Conservation (phyloP, 192 early-diverging fungal species). For the Coemansia sp. region DNA sequence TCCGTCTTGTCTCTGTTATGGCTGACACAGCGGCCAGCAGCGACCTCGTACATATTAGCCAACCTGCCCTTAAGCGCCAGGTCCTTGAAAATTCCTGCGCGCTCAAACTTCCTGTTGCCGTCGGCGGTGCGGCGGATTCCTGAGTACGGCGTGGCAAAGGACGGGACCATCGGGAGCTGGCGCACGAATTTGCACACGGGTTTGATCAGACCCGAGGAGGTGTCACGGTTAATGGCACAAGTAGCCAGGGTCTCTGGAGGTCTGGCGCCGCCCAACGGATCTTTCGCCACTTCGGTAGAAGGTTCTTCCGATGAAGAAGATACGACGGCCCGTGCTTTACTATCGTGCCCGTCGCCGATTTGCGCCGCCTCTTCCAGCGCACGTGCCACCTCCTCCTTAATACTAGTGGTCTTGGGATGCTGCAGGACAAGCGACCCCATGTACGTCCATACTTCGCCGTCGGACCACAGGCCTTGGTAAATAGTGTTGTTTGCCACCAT, state of each 20-base stretch:
- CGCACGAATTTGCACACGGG: slow-evolving; percentile 48
- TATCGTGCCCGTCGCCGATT: neutral
- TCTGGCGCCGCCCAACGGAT: slow-evolving; percentile 28
- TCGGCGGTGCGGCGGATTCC: slow-evolving; percentile 34
- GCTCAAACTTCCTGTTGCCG: slow-evolving; percentile 36
- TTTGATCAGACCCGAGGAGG: slow-evolving; percentile 21
- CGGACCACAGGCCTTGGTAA: slow-evolving; percentile 54
- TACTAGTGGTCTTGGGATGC: slow-evolving; percentile 38
- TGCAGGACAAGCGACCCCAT: slow-evolving; percentile 51
- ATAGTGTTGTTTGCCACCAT: slow-evolving; percentile 55
- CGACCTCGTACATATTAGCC: slow-evolving; percentile 31
- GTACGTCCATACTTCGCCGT: slow-evolving; percentile 52
- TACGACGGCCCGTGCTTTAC: slow-evolving; percentile 1
- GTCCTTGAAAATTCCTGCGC: slow-evolving; percentile 41
- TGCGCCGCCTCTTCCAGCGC: slow-evolving; percentile 42
- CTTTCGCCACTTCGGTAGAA: no score
- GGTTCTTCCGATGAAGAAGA: slow-evolving; percentile 2
- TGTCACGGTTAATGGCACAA: slow-evolving; percentile 44
- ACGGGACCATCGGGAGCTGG: slow-evolving; percentile 47
- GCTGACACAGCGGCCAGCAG: slow-evolving; percentile 37
- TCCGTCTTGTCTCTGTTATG: slow-evolving; percentile 29
- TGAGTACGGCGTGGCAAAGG: slow-evolving; percentile 38
- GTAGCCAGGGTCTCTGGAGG: slow-evolving; percentile 48
- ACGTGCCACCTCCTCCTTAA: slow-evolving; percentile 44
- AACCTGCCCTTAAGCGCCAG: slow-evolving; percentile 33